These are phyloP conservation scores for Earliella scabrosa DNA, from an alignment of 1,284 basidiomycete genomes.

Conservation along the genomic window DNA sequence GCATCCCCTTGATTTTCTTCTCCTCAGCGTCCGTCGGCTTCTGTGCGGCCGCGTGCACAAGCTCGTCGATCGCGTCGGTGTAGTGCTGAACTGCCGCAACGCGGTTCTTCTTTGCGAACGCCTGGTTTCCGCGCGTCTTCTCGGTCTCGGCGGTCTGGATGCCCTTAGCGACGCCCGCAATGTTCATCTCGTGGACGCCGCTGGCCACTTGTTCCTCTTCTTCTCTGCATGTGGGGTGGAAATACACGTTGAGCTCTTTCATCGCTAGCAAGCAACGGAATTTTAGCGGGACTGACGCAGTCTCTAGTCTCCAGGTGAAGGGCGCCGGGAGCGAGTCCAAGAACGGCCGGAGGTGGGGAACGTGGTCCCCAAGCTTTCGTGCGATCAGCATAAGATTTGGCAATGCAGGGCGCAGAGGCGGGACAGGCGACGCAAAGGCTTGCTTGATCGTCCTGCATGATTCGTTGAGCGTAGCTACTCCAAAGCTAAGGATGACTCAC, in stretches of 20 bases:
- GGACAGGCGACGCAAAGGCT: slow-evolving; percentile 38
- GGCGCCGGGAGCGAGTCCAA: slow-evolving; percentile 41
- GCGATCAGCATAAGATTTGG: slow-evolving; percentile 38
- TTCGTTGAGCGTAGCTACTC: not conserved
- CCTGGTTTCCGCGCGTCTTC: slow-evolving; percentile 37
- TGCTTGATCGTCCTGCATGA: slow-evolving; percentile 32
- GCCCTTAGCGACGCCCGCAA: slow-evolving; percentile 28
- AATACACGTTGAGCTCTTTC: too few species aligned
- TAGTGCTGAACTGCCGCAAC: slow-evolving; percentile 36
- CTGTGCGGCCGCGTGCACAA: slow-evolving; percentile 36
- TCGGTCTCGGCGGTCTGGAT: slow-evolving; percentile 30
- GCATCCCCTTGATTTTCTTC: slow-evolving; percentile 31
- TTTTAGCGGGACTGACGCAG: slow-evolving; percentile 29
- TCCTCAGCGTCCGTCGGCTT: slow-evolving; percentile 33
- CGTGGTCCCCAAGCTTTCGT: slow-evolving; percentile 36
- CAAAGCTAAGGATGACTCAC: slow-evolving; percentile 20
- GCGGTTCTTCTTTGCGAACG: slow-evolving; percentile 36
- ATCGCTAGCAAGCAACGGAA: too few species aligned
- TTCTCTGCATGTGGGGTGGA: slow-evolving; percentile 24
- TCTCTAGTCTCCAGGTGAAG: slow-evolving; percentile 43
- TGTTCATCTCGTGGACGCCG: slow-evolving; percentile 34
- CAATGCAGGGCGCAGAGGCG: slow-evolving; percentile 36
- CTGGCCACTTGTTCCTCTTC: slow-evolving; percentile 36
- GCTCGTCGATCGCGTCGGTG: slow-evolving; percentile 34
- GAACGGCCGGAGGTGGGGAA: slow-evolving; percentile 36